phyloP scores from a whole-genome alignment of 2,329 filamentous ascomycete species.

The Microascus cirrosus region DNA sequence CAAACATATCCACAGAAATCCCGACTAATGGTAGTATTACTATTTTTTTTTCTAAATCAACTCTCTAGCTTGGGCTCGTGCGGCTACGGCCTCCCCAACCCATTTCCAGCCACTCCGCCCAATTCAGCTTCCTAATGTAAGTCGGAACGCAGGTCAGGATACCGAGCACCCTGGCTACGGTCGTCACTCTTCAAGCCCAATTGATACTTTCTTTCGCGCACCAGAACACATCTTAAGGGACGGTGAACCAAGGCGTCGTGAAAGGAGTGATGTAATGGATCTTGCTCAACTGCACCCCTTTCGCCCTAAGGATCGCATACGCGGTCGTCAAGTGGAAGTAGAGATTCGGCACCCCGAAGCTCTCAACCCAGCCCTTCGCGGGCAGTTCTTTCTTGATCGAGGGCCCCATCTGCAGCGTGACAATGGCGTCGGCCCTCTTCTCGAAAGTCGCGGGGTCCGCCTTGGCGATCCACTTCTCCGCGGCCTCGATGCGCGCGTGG shows the following conservation, averaged over 20 bases:
- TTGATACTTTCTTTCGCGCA: not conserved
- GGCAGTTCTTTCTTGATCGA: conserved; percentile 13
- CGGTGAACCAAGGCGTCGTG: not conserved
- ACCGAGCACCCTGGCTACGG: no score
- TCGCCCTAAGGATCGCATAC: conserved; percentile 49
- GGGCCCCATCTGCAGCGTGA: conserved; percentile 19
- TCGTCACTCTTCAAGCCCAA: no score
- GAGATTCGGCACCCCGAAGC: conserved; percentile 45
- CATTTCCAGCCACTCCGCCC: no score
- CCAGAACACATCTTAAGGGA: not conserved
- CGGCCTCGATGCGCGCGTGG: conserved; percentile 20
- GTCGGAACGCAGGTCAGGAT: no score
- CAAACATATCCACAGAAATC: no score
- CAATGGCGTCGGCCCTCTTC: conserved; percentile 13
- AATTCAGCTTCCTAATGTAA: no score
- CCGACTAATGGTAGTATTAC: no score
- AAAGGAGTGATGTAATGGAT: conserved; percentile 31
- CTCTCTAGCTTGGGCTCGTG: no score
- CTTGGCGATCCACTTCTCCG: conserved; percentile 17
- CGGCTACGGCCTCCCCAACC: no score
- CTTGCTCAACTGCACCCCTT: conserved; percentile 54
- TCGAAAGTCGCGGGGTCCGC: conserved; percentile 22
- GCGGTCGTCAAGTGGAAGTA: conserved; percentile 52
- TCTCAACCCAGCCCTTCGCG: conserved; percentile 28
- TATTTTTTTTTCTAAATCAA: no score